Base-by-base conservation (phyloP, 2,329 filamentous ascomycete genomes). In the Monilinia fructicola region DNA sequence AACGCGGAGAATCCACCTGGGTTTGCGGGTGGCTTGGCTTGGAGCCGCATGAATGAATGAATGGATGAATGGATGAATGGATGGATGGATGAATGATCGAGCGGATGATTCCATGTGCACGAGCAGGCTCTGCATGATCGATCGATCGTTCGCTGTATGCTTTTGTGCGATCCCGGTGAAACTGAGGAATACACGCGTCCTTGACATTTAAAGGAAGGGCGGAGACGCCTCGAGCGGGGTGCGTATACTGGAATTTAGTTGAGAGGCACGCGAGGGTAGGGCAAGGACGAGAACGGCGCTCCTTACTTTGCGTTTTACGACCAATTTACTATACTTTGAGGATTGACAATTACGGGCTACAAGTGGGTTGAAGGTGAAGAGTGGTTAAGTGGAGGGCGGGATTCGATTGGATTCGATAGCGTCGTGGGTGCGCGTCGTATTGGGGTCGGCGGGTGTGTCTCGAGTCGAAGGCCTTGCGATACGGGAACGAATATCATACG, bases 121-220 rank as follows among this genome's bases (percentile, higher is more conserved):
- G 66, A 67, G 66, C 62, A 3, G 62, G 54, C 66, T 67, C 66
- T 67, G 62, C 66, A 67, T 67, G 61, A 67, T 60, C 48, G 18
- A 55, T 18, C 11, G 61, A 67, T 60, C 48, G 18, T 50, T 18
- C 11, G 5, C 26, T 16, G 4, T 18, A 23, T 53, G 16, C 23
- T 54, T 50, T 50, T 12, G 23, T 38, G 2, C 18, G 11, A 50
- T 38, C n/a, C 31, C 12, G 44, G 56, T 60, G 40, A 18, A 44
- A 59, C 26, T 14, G 38, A 4, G 2, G 42, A 3, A 5, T n/a
- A n/a, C n/a, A n/a, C n/a, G n/a, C n/a, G n/a, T 11, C 11, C 12
- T 50, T 50, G 58, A 44, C 50, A 61, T 61, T 61, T 61, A 50
- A 16, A 61, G 58, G 5, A 28, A 52, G 48, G n/a, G n/a, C 23